These are phyloP conservation scores for Arabidopsis lyrata DNA, from an alignment of 441 rosid genomes.

Conservation along the genomic window DNA sequence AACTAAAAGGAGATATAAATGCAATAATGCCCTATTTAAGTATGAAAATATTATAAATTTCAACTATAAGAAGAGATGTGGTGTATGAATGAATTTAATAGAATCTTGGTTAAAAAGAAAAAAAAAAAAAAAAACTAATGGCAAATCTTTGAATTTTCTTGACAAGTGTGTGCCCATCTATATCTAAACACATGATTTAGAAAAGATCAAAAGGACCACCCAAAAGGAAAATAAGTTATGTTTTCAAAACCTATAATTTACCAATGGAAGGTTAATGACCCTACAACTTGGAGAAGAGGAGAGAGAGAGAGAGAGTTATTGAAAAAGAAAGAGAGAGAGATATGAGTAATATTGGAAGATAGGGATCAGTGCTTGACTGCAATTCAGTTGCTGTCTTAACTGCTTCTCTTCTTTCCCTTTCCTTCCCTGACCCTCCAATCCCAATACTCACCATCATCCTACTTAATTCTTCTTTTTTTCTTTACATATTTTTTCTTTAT, in stretches of 20 bases:
- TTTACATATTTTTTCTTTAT: not conserved
- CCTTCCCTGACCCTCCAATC: conserved; percentile 45
- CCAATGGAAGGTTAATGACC: conserved; percentile 31
- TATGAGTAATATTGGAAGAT: conserved; percentile 24
- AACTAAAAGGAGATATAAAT: not conserved
- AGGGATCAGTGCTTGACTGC: conserved; percentile 46
- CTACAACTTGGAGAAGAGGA: conserved; percentile 31
- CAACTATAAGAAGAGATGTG: conserved; percentile 18
- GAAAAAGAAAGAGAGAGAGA: conserved; percentile 7
- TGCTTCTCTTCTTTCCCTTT: conserved; percentile 50
- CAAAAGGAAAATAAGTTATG: conserved; percentile 40
- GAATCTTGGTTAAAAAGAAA: conserved; percentile 19
- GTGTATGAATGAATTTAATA: conserved; percentile 9
- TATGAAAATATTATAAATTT: not conserved
- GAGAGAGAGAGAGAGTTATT: conserved; percentile 5
- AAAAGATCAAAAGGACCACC: conserved; percentile 43
- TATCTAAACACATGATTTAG: conserved; percentile 40
- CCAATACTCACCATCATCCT: conserved; percentile 37
- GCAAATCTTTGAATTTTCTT: conserved; percentile 36
- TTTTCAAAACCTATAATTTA: conserved; percentile 38
- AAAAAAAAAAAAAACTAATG: not conserved
- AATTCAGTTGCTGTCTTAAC: conserved; percentile 50
- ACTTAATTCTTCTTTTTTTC: conserved; percentile 19
- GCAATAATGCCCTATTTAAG: conserved; percentile 1
- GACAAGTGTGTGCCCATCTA: conserved; percentile 39